phyloP scores from a whole-genome alignment of 179 eudicot species.

The Actinidia arguta region DNA sequence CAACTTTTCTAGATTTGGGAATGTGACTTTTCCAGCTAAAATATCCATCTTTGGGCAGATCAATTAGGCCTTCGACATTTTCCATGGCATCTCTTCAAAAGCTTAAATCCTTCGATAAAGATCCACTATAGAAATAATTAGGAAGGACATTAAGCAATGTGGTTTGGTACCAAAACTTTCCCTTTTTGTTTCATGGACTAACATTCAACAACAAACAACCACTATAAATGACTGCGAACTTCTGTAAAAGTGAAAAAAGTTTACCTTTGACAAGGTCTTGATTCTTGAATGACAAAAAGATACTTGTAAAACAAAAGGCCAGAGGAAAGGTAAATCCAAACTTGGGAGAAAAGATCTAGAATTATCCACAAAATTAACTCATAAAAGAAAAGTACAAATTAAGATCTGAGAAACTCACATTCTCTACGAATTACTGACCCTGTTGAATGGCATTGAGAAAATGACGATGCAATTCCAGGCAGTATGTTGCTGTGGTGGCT shows the following conservation, averaged over 20 bases:
- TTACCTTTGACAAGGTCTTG: not conserved
- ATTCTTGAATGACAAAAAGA: not conserved
- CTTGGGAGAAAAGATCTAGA: too few species aligned
- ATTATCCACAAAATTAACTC: not conserved
- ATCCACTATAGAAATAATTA: not conserved
- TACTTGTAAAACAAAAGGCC: not conserved
- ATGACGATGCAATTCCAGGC: constrained; percentile 67
- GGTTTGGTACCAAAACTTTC: not conserved
- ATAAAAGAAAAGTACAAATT: not conserved
- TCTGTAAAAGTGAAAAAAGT: not conserved
- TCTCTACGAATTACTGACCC: not conserved
- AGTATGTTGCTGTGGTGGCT: constrained; percentile 36
- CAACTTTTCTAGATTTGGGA: too few species aligned
- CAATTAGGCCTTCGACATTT: too few species aligned
- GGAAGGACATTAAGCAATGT: not conserved
- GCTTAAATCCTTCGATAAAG: not conserved
- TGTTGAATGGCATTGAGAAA: constrained; percentile 71
- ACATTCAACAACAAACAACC: not conserved
- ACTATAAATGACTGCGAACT: not conserved
- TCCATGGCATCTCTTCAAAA: not conserved
- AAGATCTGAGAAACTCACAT: not conserved
- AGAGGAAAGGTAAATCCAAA: too few species aligned
- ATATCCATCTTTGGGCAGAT: too few species aligned
- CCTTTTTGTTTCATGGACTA: not conserved
- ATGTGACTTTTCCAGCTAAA: not conserved